These are phyloP conservation scores for Dioscorea cayenensis DNA, from an alignment of 116 monocot genomes.

Conservation along the genomic window DNA sequence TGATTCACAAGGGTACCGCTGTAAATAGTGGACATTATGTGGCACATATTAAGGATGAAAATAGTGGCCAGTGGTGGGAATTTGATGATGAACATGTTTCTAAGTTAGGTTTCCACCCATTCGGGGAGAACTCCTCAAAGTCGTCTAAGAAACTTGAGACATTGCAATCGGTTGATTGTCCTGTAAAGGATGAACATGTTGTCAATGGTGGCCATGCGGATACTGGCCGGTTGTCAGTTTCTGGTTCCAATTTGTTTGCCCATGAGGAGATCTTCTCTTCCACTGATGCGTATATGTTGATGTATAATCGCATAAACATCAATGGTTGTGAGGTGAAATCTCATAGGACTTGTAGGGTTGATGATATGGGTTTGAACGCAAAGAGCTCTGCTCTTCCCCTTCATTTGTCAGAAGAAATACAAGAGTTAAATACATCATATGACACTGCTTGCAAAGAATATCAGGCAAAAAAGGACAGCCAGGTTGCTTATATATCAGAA, in stretches of 20 bases:
- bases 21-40: conserved; percentile 97
- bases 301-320: conserved; percentile 49
- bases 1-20: conserved; percentile 94
- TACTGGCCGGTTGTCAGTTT: neutral
- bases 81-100: conserved; percentile 98
- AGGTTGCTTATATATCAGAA: conserved; percentile 55
- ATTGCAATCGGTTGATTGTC: conserved; percentile 2
- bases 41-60: conserved; percentile 91
- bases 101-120: conserved; percentile 69
- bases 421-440: conserved; percentile 54
- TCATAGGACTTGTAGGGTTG: conserved; percentile 2
- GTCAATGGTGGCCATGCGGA: conserved; percentile 41
- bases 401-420: conserved; percentile 59
- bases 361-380: conserved; percentile 6
- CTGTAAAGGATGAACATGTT: conserved; percentile 12
- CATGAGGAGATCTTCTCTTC: conserved; percentile 70
- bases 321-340: conserved; percentile 9
- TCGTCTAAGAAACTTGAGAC: conserved; percentile 28
- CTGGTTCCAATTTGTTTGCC: neutral
- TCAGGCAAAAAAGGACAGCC: conserved; percentile 51
- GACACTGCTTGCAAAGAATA: conserved; percentile 61
- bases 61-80: conserved; percentile 91
- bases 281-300: conserved; percentile 98
- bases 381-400: conserved; percentile 40
- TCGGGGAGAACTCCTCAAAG: conserved; percentile 52